These are phyloP conservation scores for Cylindrotheca fusiformis DNA, from an alignment of 108 stramenopile genomes.

Conservation along the genomic window DNA sequence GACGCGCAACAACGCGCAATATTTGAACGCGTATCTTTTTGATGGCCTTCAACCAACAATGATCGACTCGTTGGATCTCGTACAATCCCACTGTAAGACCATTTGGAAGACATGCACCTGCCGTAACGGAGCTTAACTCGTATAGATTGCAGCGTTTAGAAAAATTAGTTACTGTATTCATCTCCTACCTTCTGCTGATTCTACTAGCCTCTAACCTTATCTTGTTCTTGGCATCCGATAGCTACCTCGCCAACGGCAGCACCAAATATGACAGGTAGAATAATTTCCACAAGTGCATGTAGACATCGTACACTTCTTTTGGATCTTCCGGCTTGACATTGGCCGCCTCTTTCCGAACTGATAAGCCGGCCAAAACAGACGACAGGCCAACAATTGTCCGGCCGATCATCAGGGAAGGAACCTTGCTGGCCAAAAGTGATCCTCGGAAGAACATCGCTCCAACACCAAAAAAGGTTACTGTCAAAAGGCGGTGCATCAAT, in stretches of 20 bases:
- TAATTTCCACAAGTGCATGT: slow-evolving; percentile 91
- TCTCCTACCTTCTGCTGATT: no score
- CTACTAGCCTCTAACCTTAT: no score
- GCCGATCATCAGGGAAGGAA: slow-evolving; percentile 36
- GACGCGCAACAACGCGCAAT: no score
- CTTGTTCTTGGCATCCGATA: no score
- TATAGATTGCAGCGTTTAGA: no score
- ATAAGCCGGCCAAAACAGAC: slow-evolving; percentile 54
- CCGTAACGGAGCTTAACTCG: no score
- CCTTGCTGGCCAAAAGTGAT: slow-evolving; percentile 38
- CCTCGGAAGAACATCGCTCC: slow-evolving; percentile 46
- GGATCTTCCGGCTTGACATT: slow-evolving; percentile 70
- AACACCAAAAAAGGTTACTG: slow-evolving; percentile 37
- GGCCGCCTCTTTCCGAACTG: slow-evolving; percentile 57
- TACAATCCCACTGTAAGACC: no score
- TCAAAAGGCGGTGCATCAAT: slow-evolving; percentile 23
- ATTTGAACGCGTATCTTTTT: no score
- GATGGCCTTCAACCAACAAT: no score
- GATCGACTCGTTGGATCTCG: no score
- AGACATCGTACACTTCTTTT: slow-evolving; percentile 71
- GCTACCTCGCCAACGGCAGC: slow-evolving; percentile 70
- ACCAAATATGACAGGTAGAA: slow-evolving; percentile 82
- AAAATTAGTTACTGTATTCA: no score
- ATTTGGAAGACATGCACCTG: no score
- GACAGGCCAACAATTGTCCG: slow-evolving; percentile 60